A percentile compares a stretch with the other conserved stretches of the same genome.
phyloP scores from a whole-genome alignment of 768 basidiomycete genomes.

The Cystobasidium onofrii region DNA sequence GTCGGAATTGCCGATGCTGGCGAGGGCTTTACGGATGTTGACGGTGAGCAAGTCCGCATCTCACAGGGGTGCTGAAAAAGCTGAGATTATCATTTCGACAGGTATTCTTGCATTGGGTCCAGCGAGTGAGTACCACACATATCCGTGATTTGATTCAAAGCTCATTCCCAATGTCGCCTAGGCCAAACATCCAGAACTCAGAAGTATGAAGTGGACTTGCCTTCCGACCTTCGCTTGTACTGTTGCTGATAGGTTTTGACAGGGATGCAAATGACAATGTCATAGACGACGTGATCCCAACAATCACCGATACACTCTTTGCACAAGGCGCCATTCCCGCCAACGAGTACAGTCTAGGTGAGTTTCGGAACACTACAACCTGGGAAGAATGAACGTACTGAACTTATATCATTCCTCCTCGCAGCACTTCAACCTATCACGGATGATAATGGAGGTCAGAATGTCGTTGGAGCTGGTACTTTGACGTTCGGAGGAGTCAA shows the following conservation, averaged over 20 bases:
- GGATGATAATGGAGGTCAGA: not conserved
- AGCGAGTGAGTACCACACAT: not conserved
- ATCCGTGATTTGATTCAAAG: not conserved
- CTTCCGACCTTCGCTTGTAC: not conserved
- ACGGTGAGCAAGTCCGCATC: not conserved
- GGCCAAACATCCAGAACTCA: constrained; percentile 10
- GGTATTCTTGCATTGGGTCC: not conserved
- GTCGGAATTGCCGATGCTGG: constrained; percentile 3
- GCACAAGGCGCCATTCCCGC: not conserved
- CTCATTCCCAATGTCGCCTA: not conserved
- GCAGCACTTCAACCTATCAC: constrained; percentile 3
- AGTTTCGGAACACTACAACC: not conserved
- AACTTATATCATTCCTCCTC: not conserved
- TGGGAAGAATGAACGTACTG: no score
- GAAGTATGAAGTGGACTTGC: not conserved
- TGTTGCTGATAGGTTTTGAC: not conserved
- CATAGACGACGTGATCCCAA: not conserved
- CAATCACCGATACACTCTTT: constrained; percentile 14
- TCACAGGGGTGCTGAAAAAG: not conserved
- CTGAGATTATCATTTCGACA: not conserved
- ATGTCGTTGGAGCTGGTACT: constrained; percentile 4
- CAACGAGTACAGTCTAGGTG: not conserved
- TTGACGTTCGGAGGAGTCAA: constrained; percentile 19
- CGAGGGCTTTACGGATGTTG: not conserved
- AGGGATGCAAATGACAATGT: not conserved